phyloP scores from a whole-genome alignment of 2,329 filamentous ascomycete species.

The Cryphonectria japonica region DNA sequence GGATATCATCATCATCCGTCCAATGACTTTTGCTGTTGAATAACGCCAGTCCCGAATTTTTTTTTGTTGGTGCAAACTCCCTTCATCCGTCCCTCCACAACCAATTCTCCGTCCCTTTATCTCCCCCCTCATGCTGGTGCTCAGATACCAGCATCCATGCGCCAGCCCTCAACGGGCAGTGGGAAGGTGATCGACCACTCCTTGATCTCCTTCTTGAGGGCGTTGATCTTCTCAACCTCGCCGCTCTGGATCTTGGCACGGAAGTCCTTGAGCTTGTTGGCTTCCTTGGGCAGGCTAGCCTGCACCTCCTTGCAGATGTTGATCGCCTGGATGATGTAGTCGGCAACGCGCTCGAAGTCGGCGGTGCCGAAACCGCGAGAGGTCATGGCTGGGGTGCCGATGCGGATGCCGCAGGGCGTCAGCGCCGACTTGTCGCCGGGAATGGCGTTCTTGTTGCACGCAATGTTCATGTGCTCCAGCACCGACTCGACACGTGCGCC shows the following conservation, averaged over 20 bases:
- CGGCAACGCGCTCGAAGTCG: slow-evolving; percentile 88
- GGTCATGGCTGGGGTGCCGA: slow-evolving; percentile 97
- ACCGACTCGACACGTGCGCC: slow-evolving; percentile 95
- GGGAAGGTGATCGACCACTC: slow-evolving; percentile 89
- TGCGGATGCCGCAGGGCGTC: slow-evolving; percentile 91
- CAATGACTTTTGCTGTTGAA: slow-evolving; percentile 30
- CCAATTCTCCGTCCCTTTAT: not conserved
- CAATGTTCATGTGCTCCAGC: slow-evolving; percentile 97
- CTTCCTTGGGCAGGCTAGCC: slow-evolving; percentile 84
- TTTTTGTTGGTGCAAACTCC: not conserved
- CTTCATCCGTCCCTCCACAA: slow-evolving; percentile 5
- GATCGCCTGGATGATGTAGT: slow-evolving; percentile 88
- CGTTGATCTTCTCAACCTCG: slow-evolving; percentile 79
- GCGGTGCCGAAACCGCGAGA: slow-evolving; percentile 89
- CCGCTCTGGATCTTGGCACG: slow-evolving; percentile 85
- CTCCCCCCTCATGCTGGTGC: slow-evolving; percentile 23
- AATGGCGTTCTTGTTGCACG: slow-evolving; percentile 99
- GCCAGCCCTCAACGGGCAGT: slow-evolving; percentile 80
- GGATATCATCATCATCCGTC: slow-evolving; percentile 30
- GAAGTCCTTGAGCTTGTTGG: slow-evolving; percentile 99
- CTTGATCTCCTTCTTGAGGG: slow-evolving; percentile 86
- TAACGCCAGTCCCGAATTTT: slow-evolving; percentile 25
- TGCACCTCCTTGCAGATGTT: slow-evolving; percentile 91
- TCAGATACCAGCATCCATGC: slow-evolving; percentile 63
- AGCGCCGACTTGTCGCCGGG: slow-evolving; percentile 97